These are phyloP conservation scores for Lineolata rhizophorae DNA, from an alignment of 495 filamentous ascomycete species.

Conservation along the genomic window DNA sequence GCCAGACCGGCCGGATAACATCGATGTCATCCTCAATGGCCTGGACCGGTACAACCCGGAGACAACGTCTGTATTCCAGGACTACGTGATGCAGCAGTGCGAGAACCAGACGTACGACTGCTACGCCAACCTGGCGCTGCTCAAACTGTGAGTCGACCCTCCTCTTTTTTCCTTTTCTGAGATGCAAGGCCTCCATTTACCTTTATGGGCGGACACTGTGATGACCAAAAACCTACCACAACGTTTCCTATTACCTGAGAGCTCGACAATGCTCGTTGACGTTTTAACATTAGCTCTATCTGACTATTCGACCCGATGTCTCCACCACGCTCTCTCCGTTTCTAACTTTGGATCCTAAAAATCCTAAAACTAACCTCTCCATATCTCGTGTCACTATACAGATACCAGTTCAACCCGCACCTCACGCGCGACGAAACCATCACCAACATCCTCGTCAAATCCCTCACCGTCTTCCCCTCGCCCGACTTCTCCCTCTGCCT, in stretches of 20 bases:
- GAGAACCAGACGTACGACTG: constrained; percentile 83
- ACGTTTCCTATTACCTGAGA: constrained; percentile 99
- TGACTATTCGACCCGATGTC: constrained; percentile 20
- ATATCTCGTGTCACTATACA: constrained; percentile 16
- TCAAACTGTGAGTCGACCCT: constrained; percentile 73
- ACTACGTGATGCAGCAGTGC: constrained; percentile 87
- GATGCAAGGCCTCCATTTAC: too few species aligned
- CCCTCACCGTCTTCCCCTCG: constrained; percentile 89
- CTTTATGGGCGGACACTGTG: neutral
- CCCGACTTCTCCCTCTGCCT: constrained; percentile 88
- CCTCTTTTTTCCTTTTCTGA: constrained; percentile 5
- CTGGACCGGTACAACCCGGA: constrained; percentile 98
- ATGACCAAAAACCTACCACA: constrained; percentile 49
- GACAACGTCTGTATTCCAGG: constrained; percentile 80
- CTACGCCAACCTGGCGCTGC: constrained; percentile 82
- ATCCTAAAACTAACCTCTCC: neutral
- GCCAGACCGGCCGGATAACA: constrained; percentile 60
- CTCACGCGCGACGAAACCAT: constrained; percentile 88
- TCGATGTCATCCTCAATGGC: constrained; percentile 77
- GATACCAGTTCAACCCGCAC: constrained; percentile 99
- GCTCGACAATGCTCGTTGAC: constrained; percentile 14
- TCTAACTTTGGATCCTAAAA: constrained; percentile 2
- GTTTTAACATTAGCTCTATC: constrained; percentile 36
- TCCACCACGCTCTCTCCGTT: neutral
- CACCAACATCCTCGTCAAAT: constrained; percentile 97